Base-by-base conservation (phyloP, 352 stramenopile species). In the Sclerospora graminicola region DNA sequence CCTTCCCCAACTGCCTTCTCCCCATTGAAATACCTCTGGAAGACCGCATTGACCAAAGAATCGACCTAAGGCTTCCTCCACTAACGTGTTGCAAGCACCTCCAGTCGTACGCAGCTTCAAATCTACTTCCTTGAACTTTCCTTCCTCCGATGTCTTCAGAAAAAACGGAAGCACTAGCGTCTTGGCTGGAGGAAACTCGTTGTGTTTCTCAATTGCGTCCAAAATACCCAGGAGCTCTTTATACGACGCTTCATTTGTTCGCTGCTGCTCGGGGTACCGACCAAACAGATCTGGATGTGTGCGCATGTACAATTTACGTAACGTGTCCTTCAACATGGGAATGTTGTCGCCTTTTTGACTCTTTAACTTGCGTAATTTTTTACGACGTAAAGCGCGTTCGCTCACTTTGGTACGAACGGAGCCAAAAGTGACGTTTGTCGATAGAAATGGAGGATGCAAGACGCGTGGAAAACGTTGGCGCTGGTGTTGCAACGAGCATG, bases 301-400 rank as follows among this genome's bases (percentile, higher is more conserved):
- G 52, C 75, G 75, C 49, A 88, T 27, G 47, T 88, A 88, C n/a
- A 88, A 58, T 57, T 88, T 88, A 36, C 75, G 75, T 55, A 88
- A 57, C 35, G 71, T 84, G 37, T 82, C 68, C 59, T 88, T 87
- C 38, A 88, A 64, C 57, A 64, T 58, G 32, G 75, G 75, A 41
- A 84, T 63, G 40, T 77, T 63, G 34, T 51, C 57, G 9, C 57
- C 59, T 42, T 76, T 66, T 26, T 53, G 36, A 54, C 54, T 83
- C 57, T 88, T 88, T 57, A 81, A 78, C 48, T 84, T 84, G 56
- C 75, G 75, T 56, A 84, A 58, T 54, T 84, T 80, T 54, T 87
- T 87, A 40, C 75, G 75, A 5, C 75, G 71, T 52, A 72, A 45
- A 2, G 75, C 61, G 14, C 75, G 75, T 30, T 88, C 75, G 56